phyloP scores from a whole-genome alignment of 2,329 filamentous ascomycete genomes.

The Cryphonectria radicalis region DNA sequence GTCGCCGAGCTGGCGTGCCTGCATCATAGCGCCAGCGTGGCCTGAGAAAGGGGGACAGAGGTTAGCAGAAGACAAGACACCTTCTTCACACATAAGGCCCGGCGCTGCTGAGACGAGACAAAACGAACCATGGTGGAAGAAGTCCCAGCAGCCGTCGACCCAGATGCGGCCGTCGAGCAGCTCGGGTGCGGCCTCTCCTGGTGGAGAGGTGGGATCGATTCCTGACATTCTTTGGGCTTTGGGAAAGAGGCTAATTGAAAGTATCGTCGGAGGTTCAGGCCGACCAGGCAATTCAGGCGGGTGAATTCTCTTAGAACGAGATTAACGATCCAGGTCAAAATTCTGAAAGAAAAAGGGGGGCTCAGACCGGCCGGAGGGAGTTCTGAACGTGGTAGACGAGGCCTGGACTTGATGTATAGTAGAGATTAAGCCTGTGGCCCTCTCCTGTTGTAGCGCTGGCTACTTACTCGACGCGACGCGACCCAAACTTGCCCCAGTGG shows the following conservation, averaged over 20 bases:
- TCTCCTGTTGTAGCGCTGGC: not conserved
- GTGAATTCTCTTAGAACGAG: not conserved
- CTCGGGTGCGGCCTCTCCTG: conserved; percentile 56
- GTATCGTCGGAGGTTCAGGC: not conserved
- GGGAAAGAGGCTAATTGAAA: not conserved
- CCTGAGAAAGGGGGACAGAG: conserved; percentile 52
- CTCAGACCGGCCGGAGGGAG: not conserved
- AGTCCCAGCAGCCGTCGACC: conserved; percentile 99
- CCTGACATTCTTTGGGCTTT: conserved; percentile 30
- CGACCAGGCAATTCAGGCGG: not conserved
- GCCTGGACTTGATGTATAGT: not conserved
- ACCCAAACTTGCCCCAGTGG: conserved; percentile 3
- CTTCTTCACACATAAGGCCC: not conserved
- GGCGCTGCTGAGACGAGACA: not conserved
- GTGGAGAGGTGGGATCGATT: conserved; percentile 37
- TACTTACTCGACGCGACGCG: not conserved
- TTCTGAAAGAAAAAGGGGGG: not conserved
- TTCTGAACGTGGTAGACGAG: not conserved
- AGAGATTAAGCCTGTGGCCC: not conserved
- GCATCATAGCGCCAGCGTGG: conserved; percentile 95
- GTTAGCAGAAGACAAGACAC: not conserved
- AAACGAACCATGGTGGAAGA: conserved; percentile 86
- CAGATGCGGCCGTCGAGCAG: conserved; percentile 78
- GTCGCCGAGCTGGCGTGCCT: conserved; percentile 87
- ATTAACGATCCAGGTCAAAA: not conserved